Evolutionary conservation across 257 asterid species (phyloP).

Genomic region (Primulina huaijiensis): DNA sequence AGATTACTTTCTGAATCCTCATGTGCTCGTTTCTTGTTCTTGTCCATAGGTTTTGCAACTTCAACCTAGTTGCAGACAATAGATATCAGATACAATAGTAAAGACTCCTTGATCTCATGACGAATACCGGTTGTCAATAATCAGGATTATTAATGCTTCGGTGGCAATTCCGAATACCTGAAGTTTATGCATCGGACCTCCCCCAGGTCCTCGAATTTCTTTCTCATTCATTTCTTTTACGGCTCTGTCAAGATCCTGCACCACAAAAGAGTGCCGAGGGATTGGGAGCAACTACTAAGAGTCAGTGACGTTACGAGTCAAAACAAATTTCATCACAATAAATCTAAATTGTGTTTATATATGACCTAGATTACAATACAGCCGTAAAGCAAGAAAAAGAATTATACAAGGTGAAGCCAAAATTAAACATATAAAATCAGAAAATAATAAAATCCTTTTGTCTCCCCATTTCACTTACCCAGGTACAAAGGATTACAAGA

Average conservation of each 20-base stretch:
- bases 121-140: slow-evolving; percentile 8
- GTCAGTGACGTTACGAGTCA: slow-evolving; percentile 11
- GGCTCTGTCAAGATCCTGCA: slow-evolving; percentile 81
- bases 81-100: slow-evolving; percentile 5
- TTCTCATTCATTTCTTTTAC: slow-evolving; percentile 59
- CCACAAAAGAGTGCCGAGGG: slow-evolving; percentile 23
- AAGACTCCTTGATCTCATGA: neutral
- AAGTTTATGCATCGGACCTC: slow-evolving; percentile 52
- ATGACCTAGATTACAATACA: slow-evolving; percentile 15
- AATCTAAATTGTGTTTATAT: neutral
- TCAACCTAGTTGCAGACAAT: slow-evolving; percentile 62
- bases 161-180: slow-evolving; percentile 47
- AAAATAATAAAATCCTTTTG: no score
- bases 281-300: slow-evolving; percentile 15
- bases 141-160: slow-evolving; percentile 17
- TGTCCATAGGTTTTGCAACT: slow-evolving; percentile 78
- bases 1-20: slow-evolving; percentile 56
- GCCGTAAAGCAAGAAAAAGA: slow-evolving; percentile 5
- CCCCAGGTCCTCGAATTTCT: slow-evolving; percentile 59
- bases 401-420: neutral
- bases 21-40: slow-evolving; percentile 66
- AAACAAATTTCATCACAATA: slow-evolving; percentile 12
- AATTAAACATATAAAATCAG: neutral
- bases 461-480: no score
- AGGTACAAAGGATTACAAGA: no score